These are phyloP conservation scores for Zasmidium angulare DNA, from an alignment of 2,329 filamentous ascomycete genomes.

Conservation along the genomic window DNA sequence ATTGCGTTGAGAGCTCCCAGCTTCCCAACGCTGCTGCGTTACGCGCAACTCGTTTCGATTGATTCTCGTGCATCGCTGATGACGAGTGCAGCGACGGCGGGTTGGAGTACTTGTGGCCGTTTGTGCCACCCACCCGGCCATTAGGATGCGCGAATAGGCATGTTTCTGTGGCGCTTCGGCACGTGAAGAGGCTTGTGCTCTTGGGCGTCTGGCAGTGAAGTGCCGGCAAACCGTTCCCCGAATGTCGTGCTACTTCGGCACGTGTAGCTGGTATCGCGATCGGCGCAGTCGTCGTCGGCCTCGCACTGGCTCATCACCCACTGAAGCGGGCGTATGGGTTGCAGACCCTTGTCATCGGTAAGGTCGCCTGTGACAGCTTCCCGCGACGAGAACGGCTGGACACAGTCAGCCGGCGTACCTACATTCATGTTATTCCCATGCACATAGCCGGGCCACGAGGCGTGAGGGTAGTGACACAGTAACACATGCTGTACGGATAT, in stretches of 20 bases:
- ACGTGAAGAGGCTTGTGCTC: slow-evolving; percentile 7
- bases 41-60: slow-evolving; percentile 1
- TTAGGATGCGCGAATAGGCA: not conserved
- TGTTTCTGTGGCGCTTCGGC: slow-evolving; percentile 1
- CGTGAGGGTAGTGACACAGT: not conserved
- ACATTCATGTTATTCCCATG: slow-evolving; percentile 8
- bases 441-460: slow-evolving; percentile 11
- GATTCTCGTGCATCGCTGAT: not conserved
- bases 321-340: not conserved
- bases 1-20: slow-evolving; percentile 8
- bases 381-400: slow-evolving; percentile 3
- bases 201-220: slow-evolving; percentile 1
- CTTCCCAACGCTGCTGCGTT: slow-evolving; percentile 10
- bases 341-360: not conserved
- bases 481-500: not conserved
- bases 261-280: slow-evolving; percentile 1
- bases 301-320: not conserved
- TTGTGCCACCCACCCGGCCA: not conserved
- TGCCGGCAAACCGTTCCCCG: slow-evolving; percentile 6
- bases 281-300: not conserved
- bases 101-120: not conserved
- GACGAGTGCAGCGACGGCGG: not conserved
- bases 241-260: slow-evolving; percentile 10
- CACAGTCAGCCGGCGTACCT: slow-evolving; percentile 5
- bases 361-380: not conserved